Conservation (phyloP, 2,329 filamentous ascomycete genomes). For the Monosporascus sp. region DNA sequence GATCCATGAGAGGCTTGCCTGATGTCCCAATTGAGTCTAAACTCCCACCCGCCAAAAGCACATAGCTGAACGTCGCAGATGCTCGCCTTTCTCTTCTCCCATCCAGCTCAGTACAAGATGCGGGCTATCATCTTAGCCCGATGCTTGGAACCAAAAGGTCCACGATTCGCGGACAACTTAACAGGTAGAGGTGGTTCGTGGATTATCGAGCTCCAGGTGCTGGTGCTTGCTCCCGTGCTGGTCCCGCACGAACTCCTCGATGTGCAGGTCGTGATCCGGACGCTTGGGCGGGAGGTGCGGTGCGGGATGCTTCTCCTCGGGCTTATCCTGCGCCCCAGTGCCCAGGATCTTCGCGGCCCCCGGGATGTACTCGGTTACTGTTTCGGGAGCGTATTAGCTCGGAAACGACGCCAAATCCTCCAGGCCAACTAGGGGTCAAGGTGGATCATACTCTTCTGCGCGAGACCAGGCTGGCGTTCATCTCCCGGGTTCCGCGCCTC, state of each 20-base stretch:
- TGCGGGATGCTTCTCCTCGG: constrained; percentile 9
- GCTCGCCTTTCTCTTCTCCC: too few relatives aligned
- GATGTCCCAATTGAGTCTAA: too few relatives aligned
- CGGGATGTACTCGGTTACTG: constrained; percentile 41
- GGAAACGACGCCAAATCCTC: neutral
- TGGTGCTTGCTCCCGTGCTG: constrained; percentile 44
- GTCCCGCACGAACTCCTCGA: constrained; percentile 48
- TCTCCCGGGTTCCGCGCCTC: constrained; percentile 25
- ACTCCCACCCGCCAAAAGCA: too few relatives aligned
- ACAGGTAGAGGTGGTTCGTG: too few relatives aligned
- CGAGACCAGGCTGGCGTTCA: constrained; percentile 27
- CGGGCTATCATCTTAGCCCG: too few relatives aligned
- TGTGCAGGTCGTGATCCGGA: constrained; percentile 41
- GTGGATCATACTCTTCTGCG: constrained; percentile 36
- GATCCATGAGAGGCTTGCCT: too few relatives aligned
- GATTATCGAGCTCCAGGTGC: constrained; percentile 6
- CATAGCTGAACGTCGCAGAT: too few relatives aligned
- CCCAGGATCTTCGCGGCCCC: constrained; percentile 37
- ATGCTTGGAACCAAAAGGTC: too few relatives aligned
- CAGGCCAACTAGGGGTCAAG: neutral
- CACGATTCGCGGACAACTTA: too few relatives aligned
- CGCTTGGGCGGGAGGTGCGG: constrained; percentile 31
- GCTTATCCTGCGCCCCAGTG: constrained; percentile 21
- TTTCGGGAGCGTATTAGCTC: neutral
- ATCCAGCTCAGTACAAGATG: too few relatives aligned